Conservation (phyloP, 2,329 filamentous ascomycete genomes). For the Onygena corvina region DNA sequence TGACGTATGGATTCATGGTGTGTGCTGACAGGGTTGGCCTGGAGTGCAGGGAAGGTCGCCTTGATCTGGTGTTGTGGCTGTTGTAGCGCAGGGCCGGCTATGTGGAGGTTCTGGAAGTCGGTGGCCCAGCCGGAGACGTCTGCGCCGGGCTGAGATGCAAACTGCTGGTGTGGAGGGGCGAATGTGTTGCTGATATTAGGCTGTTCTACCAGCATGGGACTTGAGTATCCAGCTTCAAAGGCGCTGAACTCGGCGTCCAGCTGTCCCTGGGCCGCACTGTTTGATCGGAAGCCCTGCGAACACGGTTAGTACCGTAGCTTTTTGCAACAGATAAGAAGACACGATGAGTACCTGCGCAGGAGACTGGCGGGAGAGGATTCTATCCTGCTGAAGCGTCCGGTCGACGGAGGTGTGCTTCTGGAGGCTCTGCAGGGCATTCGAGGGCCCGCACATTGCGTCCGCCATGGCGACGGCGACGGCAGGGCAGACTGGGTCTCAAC, state of each 20-base stretch:
- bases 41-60: conserved; percentile 26
- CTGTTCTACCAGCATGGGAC: conserved; percentile 27
- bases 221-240: conserved; percentile 42
- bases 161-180: conserved; percentile 20
- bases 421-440: conserved; percentile 62
- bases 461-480: conserved; percentile 40
- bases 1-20: conserved; percentile 48
- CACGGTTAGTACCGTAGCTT: not conserved
- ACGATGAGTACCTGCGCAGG: conserved; percentile 46
- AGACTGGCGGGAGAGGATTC: conserved; percentile 44
- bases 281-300: conserved; percentile 51
- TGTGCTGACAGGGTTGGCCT: conserved; percentile 37
- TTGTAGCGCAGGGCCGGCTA: conserved; percentile 31
- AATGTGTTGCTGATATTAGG: conserved; percentile 28
- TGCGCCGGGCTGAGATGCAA: conserved; percentile 20
- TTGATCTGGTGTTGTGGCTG: conserved; percentile 40
- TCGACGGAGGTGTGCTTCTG: conserved; percentile 58
- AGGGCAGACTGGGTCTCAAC: not conserved
- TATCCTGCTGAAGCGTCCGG: conserved; percentile 61
- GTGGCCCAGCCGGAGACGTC: conserved; percentile 31
- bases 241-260: conserved; percentile 58
- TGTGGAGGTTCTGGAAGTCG: conserved; percentile 36
- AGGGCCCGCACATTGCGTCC: conserved; percentile 60
- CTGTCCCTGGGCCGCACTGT: conserved; percentile 41
- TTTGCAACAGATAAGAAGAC: not conserved